These are phyloP conservation scores for Pythium chondricola DNA, from an alignment of 352 stramenopile species.

Conservation along the genomic window DNA sequence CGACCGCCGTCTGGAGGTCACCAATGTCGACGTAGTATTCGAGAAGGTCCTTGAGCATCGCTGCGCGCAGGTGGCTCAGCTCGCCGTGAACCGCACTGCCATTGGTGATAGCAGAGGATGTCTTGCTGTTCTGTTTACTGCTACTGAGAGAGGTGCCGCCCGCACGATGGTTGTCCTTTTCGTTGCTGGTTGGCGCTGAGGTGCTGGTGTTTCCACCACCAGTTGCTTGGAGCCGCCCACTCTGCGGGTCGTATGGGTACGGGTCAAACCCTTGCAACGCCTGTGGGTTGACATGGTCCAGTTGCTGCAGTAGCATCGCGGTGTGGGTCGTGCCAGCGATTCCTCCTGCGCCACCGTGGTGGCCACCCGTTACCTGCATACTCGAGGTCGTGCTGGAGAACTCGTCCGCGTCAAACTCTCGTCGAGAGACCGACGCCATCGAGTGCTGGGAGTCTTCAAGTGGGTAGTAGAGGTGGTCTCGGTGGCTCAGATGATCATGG, in stretches of 20 bases:
- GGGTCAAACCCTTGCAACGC: conserved; percentile 83
- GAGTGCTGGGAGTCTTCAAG: conserved; percentile 21
- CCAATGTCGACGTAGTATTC: conserved; percentile 84
- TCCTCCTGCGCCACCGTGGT: not conserved
- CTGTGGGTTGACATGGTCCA: conserved; percentile 83
- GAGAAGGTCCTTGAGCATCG: conserved; percentile 79
- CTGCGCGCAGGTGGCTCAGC: conserved; percentile 60
- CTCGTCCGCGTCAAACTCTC: conserved; percentile 22
- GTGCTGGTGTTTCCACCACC: not conserved
- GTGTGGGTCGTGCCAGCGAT: conserved; percentile 46
- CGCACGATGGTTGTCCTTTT: conserved; percentile 16
- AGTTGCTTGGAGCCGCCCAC: conserved; percentile 15
- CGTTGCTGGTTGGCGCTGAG: not conserved
- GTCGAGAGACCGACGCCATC: not conserved
- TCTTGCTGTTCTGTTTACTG: conserved; percentile 16
- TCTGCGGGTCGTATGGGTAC: conserved; percentile 70
- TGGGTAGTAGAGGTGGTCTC: conserved; percentile 8
- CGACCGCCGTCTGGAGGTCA: conserved; percentile 81
- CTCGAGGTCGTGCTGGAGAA: conserved; percentile 26
- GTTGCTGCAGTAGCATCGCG: conserved; percentile 69
- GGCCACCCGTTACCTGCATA: conserved; percentile 13
- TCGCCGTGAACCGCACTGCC: conserved; percentile 73
- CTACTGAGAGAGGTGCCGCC: not conserved
- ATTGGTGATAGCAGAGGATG: conserved; percentile 63
- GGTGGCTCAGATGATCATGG: conserved; percentile 2